These are phyloP conservation scores for Patellifolia procumbens DNA, from an alignment of 179 eudicot species.

Conservation along the genomic window DNA sequence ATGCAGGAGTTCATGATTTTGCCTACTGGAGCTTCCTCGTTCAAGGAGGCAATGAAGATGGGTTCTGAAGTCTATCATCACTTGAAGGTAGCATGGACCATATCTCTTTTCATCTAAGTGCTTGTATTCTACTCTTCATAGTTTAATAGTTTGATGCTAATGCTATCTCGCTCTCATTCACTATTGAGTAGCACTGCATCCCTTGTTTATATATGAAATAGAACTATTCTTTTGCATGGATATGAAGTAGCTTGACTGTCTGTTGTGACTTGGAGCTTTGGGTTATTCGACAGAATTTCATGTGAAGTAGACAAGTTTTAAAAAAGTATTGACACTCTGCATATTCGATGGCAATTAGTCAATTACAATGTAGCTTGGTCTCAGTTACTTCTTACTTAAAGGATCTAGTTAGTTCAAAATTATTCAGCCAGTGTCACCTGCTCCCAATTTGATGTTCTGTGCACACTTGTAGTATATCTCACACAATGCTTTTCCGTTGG, in stretches of 20 bases:
- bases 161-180: neutral
- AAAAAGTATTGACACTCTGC: no score
- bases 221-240: neutral
- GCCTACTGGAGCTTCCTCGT: conserved; percentile 81
- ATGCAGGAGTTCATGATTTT: conserved; percentile 99
- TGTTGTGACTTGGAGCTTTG: neutral
- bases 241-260: no score
- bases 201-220: neutral
- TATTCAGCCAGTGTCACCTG: neutral
- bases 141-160: neutral
- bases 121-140: neutral
- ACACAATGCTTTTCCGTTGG: neutral
- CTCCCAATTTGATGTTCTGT: neutral
- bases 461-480: neutral
- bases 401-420: neutral
- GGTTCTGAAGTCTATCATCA: conserved; percentile 93
- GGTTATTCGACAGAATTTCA: neutral
- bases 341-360: no score
- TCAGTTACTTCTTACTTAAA: neutral
- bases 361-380: no score
- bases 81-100: conserved; percentile 57
- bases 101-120: neutral
- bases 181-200: neutral
- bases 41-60: conserved; percentile 98
- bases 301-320: no score